These are phyloP conservation scores for Nakazawaea wickerhamii DNA, from an alignment of 805 yeast genomes.

Conservation along the genomic window DNA sequence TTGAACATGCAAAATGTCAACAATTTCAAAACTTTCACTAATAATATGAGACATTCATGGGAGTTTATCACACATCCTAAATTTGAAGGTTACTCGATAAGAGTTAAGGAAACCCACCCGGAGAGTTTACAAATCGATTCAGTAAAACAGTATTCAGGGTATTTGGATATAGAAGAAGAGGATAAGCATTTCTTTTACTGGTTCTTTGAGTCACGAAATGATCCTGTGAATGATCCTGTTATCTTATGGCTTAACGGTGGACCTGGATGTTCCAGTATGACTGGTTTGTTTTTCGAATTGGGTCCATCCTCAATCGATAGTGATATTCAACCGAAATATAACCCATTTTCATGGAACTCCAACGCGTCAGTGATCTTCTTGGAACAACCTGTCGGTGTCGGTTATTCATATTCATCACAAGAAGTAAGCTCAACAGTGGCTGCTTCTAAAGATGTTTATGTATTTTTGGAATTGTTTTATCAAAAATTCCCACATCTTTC, in stretches of 20 bases:
- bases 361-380: conserved; percentile 82
- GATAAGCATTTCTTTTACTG: conserved; percentile 82
- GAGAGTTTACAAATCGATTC: conserved; percentile 67
- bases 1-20: conserved; percentile 1
- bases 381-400: conserved; percentile 87
- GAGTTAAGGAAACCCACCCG: conserved; percentile 59
- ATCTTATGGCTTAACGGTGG: conserved; percentile 93
- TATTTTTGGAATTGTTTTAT: conserved; percentile 74
- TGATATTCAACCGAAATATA: conserved; percentile 57
- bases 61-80: conserved; percentile 15
- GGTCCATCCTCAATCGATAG: conserved; percentile 74
- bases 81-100: conserved; percentile 43
- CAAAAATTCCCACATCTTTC: conserved; percentile 60
- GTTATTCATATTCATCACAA: conserved; percentile 63
- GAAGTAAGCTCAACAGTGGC: conserved; percentile 62
- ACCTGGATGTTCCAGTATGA: conserved; percentile 88
- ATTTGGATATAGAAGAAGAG: conserved; percentile 72
- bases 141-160: conserved; percentile 81
- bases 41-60: conserved; percentile 2
- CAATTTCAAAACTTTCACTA: background rate
- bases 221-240: conserved; percentile 78
- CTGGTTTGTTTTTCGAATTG: conserved; percentile 81
- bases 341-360: conserved; percentile 79
- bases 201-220: conserved; percentile 85
- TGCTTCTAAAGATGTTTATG: conserved; percentile 79